Percentiles rank a stretch among this genome's conserved stretches.
phyloP scores from a whole-genome alignment of 176 grass and related monocot genomes.

The Rhynchospora pubera region DNA sequence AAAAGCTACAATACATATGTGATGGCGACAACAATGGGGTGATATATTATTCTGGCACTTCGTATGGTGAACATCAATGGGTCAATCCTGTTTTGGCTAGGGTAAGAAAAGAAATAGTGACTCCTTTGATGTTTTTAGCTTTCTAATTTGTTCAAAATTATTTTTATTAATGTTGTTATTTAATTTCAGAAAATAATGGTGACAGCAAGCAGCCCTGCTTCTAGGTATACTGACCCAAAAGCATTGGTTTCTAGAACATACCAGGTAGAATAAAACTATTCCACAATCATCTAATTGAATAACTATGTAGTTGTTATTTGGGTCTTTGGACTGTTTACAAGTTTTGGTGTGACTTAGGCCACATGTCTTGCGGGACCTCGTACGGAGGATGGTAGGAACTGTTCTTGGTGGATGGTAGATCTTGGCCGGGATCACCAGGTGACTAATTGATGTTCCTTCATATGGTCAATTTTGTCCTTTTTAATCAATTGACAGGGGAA shows the following conservation, averaged over 20 bases:
- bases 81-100: conserved; percentile 92
- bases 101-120: conserved; percentile 32
- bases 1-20: conserved; percentile 88
- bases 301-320: background rate
- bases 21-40: conserved; percentile 89
- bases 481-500: background rate
- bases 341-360: conserved; percentile 37
- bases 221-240: conserved; percentile 89
- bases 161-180: conserved; percentile 18
- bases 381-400: conserved; percentile 54
- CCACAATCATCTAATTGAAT: conserved; percentile 3
- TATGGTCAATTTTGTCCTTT: background rate
- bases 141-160: background rate
- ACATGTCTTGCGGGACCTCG: conserved; percentile 85
- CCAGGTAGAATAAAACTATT: conserved; percentile 44
- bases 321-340: background rate
- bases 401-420: conserved; percentile 95
- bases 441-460: conserved; percentile 7
- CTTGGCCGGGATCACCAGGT: conserved; percentile 83
- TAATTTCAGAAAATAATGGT: conserved; percentile 66
- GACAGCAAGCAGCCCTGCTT: conserved; percentile 81
- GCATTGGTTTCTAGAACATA: conserved; percentile 77
- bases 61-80: conserved; percentile 84
- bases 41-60: conserved; percentile 83
- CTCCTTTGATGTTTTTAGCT: background rate